A percentile compares a stretch with the other conserved stretches of the same genome.
Evolutionary conservation across 106 monocot species (phyloP).

Genomic region (Platanthera guangdongensis): DNA sequence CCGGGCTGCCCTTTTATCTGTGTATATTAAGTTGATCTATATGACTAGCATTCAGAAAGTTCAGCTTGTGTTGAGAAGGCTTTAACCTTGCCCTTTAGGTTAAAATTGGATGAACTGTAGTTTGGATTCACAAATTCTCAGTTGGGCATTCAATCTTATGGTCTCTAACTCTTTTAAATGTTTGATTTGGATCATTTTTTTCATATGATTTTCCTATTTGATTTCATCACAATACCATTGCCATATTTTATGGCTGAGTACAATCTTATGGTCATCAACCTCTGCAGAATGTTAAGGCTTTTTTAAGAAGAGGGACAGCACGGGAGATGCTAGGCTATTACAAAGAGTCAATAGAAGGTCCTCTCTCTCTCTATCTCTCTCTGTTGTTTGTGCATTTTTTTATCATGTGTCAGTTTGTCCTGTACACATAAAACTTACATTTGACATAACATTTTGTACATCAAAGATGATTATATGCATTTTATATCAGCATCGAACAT

Average conservation of each 20-base stretch:
- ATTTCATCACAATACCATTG: not conserved
- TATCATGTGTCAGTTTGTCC: not conserved
- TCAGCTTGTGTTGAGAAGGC: not conserved
- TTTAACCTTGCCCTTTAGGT: not conserved
- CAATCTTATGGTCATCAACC: not conserved
- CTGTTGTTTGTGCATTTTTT: not conserved
- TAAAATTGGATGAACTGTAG: not conserved
- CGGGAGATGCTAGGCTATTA: slow-evolving; percentile 87
- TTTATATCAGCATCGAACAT: too few relatives aligned
- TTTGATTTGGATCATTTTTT: not conserved
- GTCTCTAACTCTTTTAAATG: not conserved
- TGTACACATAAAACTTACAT: not conserved
- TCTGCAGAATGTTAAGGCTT: slow-evolving; percentile 90
- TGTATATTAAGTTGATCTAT: not conserved
- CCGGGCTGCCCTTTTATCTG: too few relatives aligned
- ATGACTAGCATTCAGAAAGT: not conserved
- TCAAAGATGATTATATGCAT: too few relatives aligned
- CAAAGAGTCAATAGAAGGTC: slow-evolving; percentile 89
- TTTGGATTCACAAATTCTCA: not conserved
- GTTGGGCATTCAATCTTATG: not conserved
- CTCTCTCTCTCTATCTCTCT: slow-evolving; percentile 22
- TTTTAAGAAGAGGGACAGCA: slow-evolving; percentile 86
- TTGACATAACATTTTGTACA: not conserved
- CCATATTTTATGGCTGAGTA: not conserved
- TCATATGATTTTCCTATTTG: not conserved